Base-by-base conservation (phyloP, 805 yeast species). In the Ogataea trehaloabstinens region DNA sequence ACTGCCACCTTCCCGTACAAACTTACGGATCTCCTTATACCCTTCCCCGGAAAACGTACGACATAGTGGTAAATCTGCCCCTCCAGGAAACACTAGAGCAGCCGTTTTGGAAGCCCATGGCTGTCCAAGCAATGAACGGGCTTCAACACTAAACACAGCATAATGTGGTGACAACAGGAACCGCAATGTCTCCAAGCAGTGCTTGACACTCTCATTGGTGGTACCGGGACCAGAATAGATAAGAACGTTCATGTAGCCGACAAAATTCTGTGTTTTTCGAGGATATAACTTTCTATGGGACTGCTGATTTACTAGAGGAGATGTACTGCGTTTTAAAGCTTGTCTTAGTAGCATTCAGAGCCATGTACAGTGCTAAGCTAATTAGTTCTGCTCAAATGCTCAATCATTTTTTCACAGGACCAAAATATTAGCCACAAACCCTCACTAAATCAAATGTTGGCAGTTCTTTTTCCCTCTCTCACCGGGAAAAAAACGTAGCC, bases 1-100 rank as follows among this genome's bases (percentile, higher is more conserved):
- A 34, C 70, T 67, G 2, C 99, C 99, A 21, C 98, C 99, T 38
- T 70, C 68, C 21, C 78, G 68, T 1, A 88, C 88, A 49, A 71
- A 88, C 35, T 76, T 76, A 19, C 65, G 60, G 45, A 88, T 85
- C 27, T 70, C 66, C 7, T 64, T 52, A 52, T 82, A 85, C 0
- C 89, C 87, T 2, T 61, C 63, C 1, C 95, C 91, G 53, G 83
- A 80, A 46, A 95, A 72, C 4, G 73, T 76, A 37, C 71, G 68
- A 46, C 95, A 86, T 49, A 82, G 78, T 0, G 97, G 97, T 35
- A 88, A 65, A 58, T 93, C 99, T 1, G 98, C 97, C 6, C 99
- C 99, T 4, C 99, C 99, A 0, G 99, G 99, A 19, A 93, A 61
- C 1, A 89, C 95, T 30, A 93, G 56, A 46, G 86, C 66, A 0